Percentiles rank a stretch among this genome's conserved stretches.
Evolutionary conservation across 2,329 filamentous ascomycete genomes (phyloP).

Genomic region (Botrytis squamosa): DNA sequence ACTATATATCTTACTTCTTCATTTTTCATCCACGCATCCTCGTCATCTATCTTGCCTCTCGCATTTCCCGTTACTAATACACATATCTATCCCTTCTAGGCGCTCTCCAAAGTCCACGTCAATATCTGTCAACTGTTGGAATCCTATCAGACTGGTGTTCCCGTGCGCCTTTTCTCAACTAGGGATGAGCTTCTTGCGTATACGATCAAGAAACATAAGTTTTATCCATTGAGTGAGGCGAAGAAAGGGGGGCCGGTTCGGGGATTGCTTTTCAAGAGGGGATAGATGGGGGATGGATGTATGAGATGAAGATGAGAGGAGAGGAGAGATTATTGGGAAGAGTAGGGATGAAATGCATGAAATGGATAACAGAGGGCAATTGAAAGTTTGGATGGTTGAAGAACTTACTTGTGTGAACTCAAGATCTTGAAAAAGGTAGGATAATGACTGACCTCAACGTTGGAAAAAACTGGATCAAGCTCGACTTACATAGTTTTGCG

Average conservation of each 20-base stretch:
- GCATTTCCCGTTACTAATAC: background rate
- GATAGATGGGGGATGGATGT: conserved; percentile 1
- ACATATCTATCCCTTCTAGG: background rate
- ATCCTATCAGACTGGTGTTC: too few relatives aligned
- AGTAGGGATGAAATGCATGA: background rate
- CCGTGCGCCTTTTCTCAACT: background rate
- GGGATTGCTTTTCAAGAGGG: background rate
- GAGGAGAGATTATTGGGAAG: background rate
- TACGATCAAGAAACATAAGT: background rate
- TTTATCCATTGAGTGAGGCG: background rate
- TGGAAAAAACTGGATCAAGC: background rate
- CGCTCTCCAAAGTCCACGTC: background rate
- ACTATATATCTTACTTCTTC: background rate
- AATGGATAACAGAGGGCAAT: background rate
- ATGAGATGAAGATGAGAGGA: background rate
- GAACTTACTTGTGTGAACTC: background rate
- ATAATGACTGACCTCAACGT: background rate
- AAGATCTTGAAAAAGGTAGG: background rate
- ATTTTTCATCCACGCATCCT: background rate
- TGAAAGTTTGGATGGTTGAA: background rate
- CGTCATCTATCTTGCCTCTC: background rate
- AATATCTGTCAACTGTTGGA: background rate
- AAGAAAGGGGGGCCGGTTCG: background rate
- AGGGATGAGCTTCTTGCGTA: background rate
- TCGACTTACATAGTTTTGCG: background rate